These are phyloP conservation scores for Quercus tomentella DNA, from an alignment of 331 rosid species.

Conservation along the genomic window DNA sequence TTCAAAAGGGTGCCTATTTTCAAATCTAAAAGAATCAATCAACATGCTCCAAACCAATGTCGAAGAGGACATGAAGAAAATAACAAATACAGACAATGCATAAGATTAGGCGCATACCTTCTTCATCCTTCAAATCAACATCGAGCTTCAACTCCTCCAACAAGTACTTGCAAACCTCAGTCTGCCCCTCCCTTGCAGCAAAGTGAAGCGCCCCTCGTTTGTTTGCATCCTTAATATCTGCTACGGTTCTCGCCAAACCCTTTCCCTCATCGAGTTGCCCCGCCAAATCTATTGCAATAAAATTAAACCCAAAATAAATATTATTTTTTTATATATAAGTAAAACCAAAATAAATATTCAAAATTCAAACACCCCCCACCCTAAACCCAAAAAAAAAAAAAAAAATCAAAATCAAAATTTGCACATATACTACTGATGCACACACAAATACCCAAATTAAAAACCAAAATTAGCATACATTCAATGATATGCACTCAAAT, in stretches of 20 bases:
- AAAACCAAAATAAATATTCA: neutral
- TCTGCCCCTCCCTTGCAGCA: constrained; percentile 84
- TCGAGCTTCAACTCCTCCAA: constrained; percentile 71
- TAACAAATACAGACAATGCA: too few relatives aligned
- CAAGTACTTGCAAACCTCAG: constrained; percentile 70
- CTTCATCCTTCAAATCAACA: constrained; percentile 81
- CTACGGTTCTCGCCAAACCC: constrained; percentile 61
- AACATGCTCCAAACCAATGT: too few relatives aligned
- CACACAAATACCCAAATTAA: neutral
- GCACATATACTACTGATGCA: neutral
- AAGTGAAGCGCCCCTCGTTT: constrained; percentile 94
- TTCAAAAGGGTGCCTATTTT: too few relatives aligned
- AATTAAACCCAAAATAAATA: neutral
- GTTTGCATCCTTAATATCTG: constrained; percentile 83
- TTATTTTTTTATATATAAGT: neutral
- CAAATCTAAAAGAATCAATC: too few relatives aligned
- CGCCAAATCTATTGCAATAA: constrained; percentile 55
- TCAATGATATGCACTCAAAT: too few relatives aligned
- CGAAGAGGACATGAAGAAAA: too few relatives aligned
- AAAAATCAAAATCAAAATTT: too few relatives aligned
- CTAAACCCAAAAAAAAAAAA: too few relatives aligned
- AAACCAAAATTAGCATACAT: too few relatives aligned
- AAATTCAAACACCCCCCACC: neutral
- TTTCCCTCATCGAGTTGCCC: constrained; percentile 68
- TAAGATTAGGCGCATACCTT: constrained; percentile 38